Conservation (phyloP, 2,329 filamentous ascomycete genomes). For the Teratosphaeria viscida region DNA sequence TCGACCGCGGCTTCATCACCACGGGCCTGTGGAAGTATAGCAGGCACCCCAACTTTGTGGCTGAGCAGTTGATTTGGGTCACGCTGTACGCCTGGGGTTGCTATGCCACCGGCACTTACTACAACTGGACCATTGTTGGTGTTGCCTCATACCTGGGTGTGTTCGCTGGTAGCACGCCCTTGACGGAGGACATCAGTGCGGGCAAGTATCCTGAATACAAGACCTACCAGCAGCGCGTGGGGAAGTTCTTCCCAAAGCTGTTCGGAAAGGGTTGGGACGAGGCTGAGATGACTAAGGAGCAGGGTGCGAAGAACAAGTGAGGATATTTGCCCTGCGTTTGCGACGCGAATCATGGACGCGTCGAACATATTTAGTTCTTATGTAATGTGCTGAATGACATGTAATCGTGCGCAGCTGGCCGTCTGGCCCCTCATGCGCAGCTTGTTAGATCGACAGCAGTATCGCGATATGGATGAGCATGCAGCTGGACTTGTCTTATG, state of each 20-base stretch:
- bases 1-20: constrained; percentile 82
- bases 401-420: not conserved
- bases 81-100: constrained; percentile 81
- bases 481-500: constrained; percentile 2
- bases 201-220: constrained; percentile 82
- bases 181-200: constrained; percentile 73
- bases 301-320: constrained; percentile 2
- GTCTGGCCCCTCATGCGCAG: not conserved
- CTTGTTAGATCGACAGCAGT: no score
- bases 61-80: constrained; percentile 86
- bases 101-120: constrained; percentile 56
- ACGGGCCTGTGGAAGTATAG: constrained; percentile 78
- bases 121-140: constrained; percentile 71
- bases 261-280: constrained; percentile 24
- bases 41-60: constrained; percentile 88
- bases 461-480: not conserved
- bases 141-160: constrained; percentile 60
- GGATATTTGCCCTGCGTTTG: not conserved
- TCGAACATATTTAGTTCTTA: not conserved
- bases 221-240: constrained; percentile 71
- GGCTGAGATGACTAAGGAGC: constrained; percentile 12
- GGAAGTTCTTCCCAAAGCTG: constrained; percentile 64
- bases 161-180: constrained; percentile 79
- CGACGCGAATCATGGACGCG: not conserved
- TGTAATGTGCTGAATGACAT: not conserved